Evolutionary conservation across 176 grass and related monocot species (phyloP).

Genomic region (Typha latifolia): DNA sequence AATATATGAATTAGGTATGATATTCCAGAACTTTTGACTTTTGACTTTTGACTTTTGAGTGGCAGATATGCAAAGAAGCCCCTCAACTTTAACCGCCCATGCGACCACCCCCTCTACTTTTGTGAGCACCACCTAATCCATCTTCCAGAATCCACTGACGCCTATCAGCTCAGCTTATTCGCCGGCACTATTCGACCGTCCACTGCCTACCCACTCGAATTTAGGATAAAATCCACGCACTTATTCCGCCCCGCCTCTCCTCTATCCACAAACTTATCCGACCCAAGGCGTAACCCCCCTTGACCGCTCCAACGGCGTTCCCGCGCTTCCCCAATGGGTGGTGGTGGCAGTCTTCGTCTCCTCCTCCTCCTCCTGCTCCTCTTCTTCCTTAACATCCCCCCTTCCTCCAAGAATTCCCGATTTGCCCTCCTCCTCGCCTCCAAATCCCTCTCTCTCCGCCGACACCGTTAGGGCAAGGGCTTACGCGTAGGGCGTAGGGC

Average conservation of each 20-base stretch:
- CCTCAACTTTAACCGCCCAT: too few species aligned
- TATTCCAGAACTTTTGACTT: too few species aligned
- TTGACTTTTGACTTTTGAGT: too few species aligned
- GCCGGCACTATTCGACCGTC: not conserved
- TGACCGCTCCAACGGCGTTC: slow-evolving; percentile 11
- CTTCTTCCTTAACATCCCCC: slow-evolving; percentile 24
- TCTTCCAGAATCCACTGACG: too few species aligned
- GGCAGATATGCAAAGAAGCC: too few species aligned
- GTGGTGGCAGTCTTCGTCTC: slow-evolving; percentile 29
- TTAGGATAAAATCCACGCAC: not conserved
- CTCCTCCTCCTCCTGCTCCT: slow-evolving; percentile 37
- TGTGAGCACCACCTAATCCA: too few species aligned
- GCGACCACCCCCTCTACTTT: too few species aligned
- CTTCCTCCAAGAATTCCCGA: slow-evolving; percentile 8
- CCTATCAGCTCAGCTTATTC: too few species aligned
- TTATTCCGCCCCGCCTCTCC: not conserved
- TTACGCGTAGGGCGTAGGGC: too few species aligned
- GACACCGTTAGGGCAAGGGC: not conserved
- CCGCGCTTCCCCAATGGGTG: slow-evolving; percentile 32
- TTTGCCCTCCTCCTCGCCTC: slow-evolving; percentile 64
- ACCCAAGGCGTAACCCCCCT: not conserved
- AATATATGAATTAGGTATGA: too few species aligned
- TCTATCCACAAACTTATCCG: not conserved
- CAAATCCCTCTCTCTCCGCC: slow-evolving; percentile 74
- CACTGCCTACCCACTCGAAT: not conserved